Evolutionary conservation across 495 filamentous ascomycete genomes (phyloP).

Genomic region (Emericellopsis terricola): DNA sequence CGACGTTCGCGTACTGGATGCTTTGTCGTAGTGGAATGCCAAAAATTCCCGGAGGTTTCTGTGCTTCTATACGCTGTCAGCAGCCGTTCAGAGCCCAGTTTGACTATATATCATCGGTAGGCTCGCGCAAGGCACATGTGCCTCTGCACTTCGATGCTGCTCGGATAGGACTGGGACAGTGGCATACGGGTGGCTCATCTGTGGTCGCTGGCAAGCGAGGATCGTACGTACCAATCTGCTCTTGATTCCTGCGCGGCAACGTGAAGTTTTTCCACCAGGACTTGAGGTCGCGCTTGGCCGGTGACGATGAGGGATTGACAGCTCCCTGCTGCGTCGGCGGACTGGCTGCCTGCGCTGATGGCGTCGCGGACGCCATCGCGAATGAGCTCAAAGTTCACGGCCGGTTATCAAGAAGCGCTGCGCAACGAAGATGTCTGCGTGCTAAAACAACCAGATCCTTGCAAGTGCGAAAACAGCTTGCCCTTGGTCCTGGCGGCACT

Average conservation of each 20-base stretch:
- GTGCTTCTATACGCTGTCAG: too few relatives aligned
- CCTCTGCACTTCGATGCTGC: too few relatives aligned
- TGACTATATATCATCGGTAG: too few relatives aligned
- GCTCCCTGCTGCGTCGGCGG: conserved; percentile 5
- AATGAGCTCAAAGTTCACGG: neutral
- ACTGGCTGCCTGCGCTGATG: neutral
- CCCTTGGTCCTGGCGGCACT: neutral
- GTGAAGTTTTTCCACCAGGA: conserved; percentile 91
- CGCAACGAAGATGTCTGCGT: neutral
- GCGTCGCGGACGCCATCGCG: neutral
- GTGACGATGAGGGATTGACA: conserved; percentile 31
- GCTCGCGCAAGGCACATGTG: neutral
- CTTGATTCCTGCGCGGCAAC: conserved; percentile 52
- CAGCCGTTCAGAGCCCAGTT: too few relatives aligned
- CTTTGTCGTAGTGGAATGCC: conserved; percentile 86
- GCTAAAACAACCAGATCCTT: too few relatives aligned
- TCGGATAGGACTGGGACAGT: too few relatives aligned
- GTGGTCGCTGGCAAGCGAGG: too few relatives aligned
- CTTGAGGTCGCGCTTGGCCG: conserved; percentile 63
- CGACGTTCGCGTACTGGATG: conserved; percentile 97
- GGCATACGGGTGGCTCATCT: too few relatives aligned
- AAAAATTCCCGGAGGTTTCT: conserved; percentile 60
- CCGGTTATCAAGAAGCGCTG: neutral
- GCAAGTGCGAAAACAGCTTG: neutral
- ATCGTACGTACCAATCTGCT: conserved; percentile 62